Evolutionary conservation across 2,329 filamentous ascomycete genomes (phyloP).

Genomic region (Penicillium sp.): DNA sequence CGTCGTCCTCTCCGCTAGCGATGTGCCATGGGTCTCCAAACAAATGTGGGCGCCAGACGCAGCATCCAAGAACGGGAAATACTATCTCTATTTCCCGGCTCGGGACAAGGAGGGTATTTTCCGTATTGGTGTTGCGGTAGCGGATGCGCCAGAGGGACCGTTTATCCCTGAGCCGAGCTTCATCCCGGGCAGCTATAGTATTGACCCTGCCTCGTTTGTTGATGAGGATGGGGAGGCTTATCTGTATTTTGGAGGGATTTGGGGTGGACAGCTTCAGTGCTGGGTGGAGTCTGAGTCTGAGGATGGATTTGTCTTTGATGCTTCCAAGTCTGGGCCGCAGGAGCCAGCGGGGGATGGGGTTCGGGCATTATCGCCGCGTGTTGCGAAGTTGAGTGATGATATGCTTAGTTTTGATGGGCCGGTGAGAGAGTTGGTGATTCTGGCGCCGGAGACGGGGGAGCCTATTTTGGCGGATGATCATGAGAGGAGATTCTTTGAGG

Average conservation of each 20-base stretch:
- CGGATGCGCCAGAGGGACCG: constrained; percentile 68
- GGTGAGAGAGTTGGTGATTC: constrained; percentile 66
- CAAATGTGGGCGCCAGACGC: constrained; percentile 83
- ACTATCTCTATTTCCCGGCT: constrained; percentile 78
- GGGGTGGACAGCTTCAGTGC: constrained; percentile 81
- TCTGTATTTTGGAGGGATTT: constrained; percentile 77
- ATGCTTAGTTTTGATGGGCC: constrained; percentile 65
- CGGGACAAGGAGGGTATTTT: constrained; percentile 72
- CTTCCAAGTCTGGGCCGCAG: constrained; percentile 57
- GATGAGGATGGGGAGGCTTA: constrained; percentile 69
- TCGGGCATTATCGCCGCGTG: constrained; percentile 67
- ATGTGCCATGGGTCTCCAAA: constrained; percentile 77
- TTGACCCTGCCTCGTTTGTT: constrained; percentile 76
- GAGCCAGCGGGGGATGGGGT: constrained; percentile 63
- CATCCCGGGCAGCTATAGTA: constrained; percentile 73
- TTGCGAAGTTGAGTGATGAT: constrained; percentile 65
- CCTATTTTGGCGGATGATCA: constrained; percentile 70
- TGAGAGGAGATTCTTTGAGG: constrained; percentile 77
- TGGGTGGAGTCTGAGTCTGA: constrained; percentile 49
- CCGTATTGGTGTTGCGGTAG: constrained; percentile 72
- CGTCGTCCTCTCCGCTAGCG: constrained; percentile 65
- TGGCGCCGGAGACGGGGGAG: constrained; percentile 62
- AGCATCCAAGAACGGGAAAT: constrained; percentile 69
- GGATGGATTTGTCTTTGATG: constrained; percentile 58
- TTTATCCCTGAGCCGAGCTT: constrained; percentile 68